Evolutionary conservation across 169 alveolate species (phyloP), one percentile per base, ranked within the genome.

Genomic region (Besnoitia besnoiti): DNA sequence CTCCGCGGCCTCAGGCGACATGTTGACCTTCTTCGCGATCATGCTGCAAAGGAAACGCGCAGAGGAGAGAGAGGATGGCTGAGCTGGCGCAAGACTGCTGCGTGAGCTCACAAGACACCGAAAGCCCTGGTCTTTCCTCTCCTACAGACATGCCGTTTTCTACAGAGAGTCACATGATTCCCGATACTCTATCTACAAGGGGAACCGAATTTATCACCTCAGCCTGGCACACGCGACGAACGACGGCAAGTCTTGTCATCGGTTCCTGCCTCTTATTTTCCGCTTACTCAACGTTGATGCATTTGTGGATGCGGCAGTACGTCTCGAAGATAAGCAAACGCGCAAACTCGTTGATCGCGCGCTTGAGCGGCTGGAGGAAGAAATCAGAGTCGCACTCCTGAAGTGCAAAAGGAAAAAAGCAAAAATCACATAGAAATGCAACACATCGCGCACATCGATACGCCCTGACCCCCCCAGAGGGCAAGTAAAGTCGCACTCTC

Each of bases 241-340:
- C n/a, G n/a, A 61, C 77, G 37, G 40, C 5, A n/a, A 4, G 33
- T 8, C 14, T 14, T 5, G 77, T 30, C 10, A 61, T 30, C 1
- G 2, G 1, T 3, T 30, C 44, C 80, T 30, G 12, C 80, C 24
- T 35, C 39, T 8, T 35, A 0, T n/a, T n/a, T n/a, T n/a, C 80
- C 0, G 80, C 94, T 76, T 46, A 95, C 96, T 96, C 96, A 33
- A 97, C 96, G 94, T 97, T 96, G 51, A 97, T 97, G 33, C 98
- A 97, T 89, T 96, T 97, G 96, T 97, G 99, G 24, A 97, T 97
- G 85, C 98, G 96, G 91, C 99, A 97, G 95, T 97, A 97, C 19
- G 98, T 97, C 91, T 97, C 98, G 91, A 97, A 97, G 55, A 97
- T 97, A 49, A 97, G 96, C 82, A 96, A 97, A 44, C 98, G 84